Conservation (phyloP, 2,329 filamentous ascomycete genomes). For the Monosporascus sp. region DNA sequence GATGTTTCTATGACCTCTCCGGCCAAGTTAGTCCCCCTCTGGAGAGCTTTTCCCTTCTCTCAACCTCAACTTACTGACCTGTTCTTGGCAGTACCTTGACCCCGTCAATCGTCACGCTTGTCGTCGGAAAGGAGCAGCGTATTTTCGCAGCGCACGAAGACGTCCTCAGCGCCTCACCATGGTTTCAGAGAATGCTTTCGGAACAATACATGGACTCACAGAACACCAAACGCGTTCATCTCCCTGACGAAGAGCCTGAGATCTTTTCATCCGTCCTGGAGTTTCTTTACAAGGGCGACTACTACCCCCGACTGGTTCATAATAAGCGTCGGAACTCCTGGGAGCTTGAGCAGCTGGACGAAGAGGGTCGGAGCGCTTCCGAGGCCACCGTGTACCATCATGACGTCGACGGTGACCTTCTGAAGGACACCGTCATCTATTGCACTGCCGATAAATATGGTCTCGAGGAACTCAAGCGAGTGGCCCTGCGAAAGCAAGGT, state of each 20-base stretch:
- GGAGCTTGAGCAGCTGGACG: slow-evolving; percentile 65
- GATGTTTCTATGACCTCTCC: slow-evolving; percentile 34
- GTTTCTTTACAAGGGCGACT: slow-evolving; percentile 91
- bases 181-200: slow-evolving; percentile 64
- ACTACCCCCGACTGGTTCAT: slow-evolving; percentile 77
- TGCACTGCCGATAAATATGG: slow-evolving; percentile 83
- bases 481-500: slow-evolving; percentile 84
- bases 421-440: slow-evolving; percentile 89
- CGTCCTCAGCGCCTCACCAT: slow-evolving; percentile 71
- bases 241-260: slow-evolving; percentile 83
- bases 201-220: slow-evolving; percentile 57
- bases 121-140: slow-evolving; percentile 74
- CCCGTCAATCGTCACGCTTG: slow-evolving; percentile 72
- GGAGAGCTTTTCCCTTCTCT: not conserved
- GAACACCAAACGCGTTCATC: slow-evolving; percentile 64
- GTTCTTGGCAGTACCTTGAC: slow-evolving; percentile 43
- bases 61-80: slow-evolving; percentile 6
- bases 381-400: slow-evolving; percentile 68
- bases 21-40: slow-evolving; percentile 35
- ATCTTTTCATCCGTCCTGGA: slow-evolving; percentile 88
- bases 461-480: slow-evolving; percentile 76
- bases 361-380: slow-evolving; percentile 39
- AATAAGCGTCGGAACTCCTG: slow-evolving; percentile 77
- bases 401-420: slow-evolving; percentile 59
- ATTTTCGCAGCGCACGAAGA: slow-evolving; percentile 92